Conservation (phyloP, 495 filamentous ascomycete species). For the Penicillium pancosmium region DNA sequence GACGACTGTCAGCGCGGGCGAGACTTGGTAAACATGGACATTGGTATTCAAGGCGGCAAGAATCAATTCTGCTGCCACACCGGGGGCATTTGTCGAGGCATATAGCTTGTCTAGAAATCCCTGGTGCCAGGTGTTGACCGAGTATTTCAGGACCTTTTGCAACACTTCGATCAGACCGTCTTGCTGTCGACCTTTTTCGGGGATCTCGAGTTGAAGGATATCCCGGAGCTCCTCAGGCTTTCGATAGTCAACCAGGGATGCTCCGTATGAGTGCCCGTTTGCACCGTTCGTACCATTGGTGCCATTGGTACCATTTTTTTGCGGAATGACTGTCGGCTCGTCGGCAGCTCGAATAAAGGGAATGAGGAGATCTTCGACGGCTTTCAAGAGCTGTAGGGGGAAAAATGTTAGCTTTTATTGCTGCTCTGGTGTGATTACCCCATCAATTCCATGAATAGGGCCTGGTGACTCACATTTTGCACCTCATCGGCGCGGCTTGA, state of each 20-base stretch:
- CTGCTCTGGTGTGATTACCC: not conserved
- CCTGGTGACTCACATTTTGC: conserved; percentile 40
- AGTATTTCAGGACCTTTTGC: conserved; percentile 71
- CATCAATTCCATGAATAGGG: not conserved
- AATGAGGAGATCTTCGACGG: conserved; percentile 73
- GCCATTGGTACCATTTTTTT: conserved; percentile 45
- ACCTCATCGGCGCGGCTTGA: conserved; percentile 47
- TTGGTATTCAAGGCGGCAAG: conserved; percentile 88
- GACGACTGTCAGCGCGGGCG: conserved; percentile 81
- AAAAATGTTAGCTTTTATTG: not conserved
- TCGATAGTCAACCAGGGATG: conserved; percentile 68
- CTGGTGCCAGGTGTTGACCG: conserved; percentile 95
- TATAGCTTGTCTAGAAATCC: conserved; percentile 95
- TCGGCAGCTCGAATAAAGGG: conserved; percentile 80
- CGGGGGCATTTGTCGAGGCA: conserved; percentile 81
- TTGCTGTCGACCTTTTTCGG: conserved; percentile 65
- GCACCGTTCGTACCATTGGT: conserved; percentile 27
- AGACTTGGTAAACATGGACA: conserved; percentile 86
- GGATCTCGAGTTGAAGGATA: conserved; percentile 67
- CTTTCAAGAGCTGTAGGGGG: conserved; percentile 62
- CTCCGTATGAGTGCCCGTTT: conserved; percentile 51
- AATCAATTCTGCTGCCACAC: conserved; percentile 79
- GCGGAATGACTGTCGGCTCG: conserved; percentile 50
- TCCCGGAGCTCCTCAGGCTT: conserved; percentile 69
- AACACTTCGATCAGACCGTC: conserved; percentile 70